Percentiles rank a stretch among this genome's conserved stretches.
Evolutionary conservation across 2,329 filamentous ascomycete genomes (phyloP).

Genomic region (Verticillium nonalfalfae): DNA sequence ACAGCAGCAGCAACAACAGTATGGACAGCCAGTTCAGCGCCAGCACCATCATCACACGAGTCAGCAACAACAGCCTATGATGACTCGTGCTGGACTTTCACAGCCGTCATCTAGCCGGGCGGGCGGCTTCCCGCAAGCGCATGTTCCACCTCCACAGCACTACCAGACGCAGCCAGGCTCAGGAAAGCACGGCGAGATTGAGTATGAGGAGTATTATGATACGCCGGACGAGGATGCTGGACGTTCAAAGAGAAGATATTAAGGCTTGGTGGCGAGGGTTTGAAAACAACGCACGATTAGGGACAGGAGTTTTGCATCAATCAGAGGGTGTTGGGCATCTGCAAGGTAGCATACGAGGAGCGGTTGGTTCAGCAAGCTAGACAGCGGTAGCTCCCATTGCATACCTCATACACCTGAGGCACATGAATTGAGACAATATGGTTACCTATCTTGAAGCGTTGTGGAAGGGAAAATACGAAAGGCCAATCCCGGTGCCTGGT

Average conservation of each 20-base stretch:
- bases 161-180: not conserved
- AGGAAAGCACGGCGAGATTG: conserved; percentile 6
- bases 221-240: not conserved
- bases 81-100: not conserved
- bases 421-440: not conserved
- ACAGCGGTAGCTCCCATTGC: not conserved
- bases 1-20: not conserved
- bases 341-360: not conserved
- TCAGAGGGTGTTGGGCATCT: not conserved
- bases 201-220: conserved; percentile 1
- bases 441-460: not conserved
- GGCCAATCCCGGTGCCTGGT: too few species aligned
- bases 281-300: not conserved
- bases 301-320: not conserved
- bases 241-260: not conserved
- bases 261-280: not conserved
- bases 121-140: not conserved
- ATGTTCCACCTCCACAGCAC: not conserved
- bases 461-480: too few species aligned
- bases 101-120: not conserved
- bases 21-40: not conserved
- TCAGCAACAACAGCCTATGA: not conserved
- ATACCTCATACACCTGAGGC: not conserved
- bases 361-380: not conserved
- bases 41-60: not conserved